phyloP scores from a whole-genome alignment of 108 stramenopile species.

The Skeletonema costatum region DNA sequence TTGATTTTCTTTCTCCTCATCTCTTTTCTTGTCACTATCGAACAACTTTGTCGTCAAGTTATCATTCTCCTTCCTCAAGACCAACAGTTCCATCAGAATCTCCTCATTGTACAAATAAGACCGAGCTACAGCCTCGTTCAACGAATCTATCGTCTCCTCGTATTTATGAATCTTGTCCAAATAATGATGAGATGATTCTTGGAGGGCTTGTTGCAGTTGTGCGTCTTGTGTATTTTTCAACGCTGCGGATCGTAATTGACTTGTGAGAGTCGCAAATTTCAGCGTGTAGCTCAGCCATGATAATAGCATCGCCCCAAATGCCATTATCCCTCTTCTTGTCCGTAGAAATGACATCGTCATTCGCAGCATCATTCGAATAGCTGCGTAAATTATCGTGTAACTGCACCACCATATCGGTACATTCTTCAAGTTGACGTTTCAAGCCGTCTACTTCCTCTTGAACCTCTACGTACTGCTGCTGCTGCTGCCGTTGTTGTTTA shows the following conservation, averaged over 20 bases:
- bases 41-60: background rate
- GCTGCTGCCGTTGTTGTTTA: no score
- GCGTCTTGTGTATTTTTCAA: background rate
- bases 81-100: background rate
- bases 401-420: no score
- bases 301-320: background rate
- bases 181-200: no score
- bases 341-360: background rate
- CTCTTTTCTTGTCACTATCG: background rate
- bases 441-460: no score
- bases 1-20: background rate
- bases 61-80: background rate
- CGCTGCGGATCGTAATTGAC: background rate
- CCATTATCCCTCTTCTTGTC: background rate
- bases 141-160: background rate
- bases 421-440: no score
- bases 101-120: background rate
- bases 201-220: background rate
- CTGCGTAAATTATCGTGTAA: no score
- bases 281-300: background rate
- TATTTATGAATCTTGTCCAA: background rate
- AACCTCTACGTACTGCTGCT: no score
- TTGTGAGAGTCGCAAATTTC: background rate
- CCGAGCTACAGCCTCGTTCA: background rate
- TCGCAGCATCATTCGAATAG: background rate